These are phyloP conservation scores for Trichophyton equinum DNA, from an alignment of 2,329 filamentous ascomycete species.

Conservation along the genomic window DNA sequence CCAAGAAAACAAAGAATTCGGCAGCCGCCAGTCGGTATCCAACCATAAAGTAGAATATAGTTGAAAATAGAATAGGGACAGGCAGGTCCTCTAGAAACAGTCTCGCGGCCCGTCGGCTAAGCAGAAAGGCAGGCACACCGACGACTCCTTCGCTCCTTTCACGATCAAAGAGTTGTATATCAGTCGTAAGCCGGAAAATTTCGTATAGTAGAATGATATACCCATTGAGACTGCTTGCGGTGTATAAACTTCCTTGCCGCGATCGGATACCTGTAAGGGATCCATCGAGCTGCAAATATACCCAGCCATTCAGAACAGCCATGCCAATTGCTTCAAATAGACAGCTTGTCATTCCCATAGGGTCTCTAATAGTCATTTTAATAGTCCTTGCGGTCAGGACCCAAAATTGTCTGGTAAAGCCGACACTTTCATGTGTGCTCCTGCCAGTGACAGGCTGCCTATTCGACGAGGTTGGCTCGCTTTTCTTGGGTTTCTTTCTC, in stretches of 20 bases:
- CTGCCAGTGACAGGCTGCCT: not conserved
- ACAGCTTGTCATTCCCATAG: conserved; percentile 60
- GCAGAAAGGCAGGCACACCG: conserved; percentile 53
- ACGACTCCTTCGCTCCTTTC: conserved; percentile 63
- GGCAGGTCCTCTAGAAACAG: conserved; percentile 60
- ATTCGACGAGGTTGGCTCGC: conserved; percentile 4
- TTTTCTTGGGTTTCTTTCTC: not conserved
- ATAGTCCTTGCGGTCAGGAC: conserved; percentile 59
- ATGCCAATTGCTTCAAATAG: conserved; percentile 58
- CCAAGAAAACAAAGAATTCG: conserved; percentile 62
- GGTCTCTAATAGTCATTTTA: conserved; percentile 61
- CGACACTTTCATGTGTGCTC: conserved; percentile 34
- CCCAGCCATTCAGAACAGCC: conserved; percentile 59
- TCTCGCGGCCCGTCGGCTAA: conserved; percentile 57
- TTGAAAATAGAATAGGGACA: conserved; percentile 56
- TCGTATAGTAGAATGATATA: conserved; percentile 68
- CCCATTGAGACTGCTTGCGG: conserved; percentile 57
- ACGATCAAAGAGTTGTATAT: conserved; percentile 64
- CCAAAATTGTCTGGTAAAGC: conserved; percentile 48
- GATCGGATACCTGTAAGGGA: conserved; percentile 62
- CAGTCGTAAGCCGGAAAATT: conserved; percentile 59
- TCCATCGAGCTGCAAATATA: conserved; percentile 54
- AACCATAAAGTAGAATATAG: conserved; percentile 67
- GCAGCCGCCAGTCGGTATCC: conserved; percentile 52
- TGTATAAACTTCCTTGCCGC: conserved; percentile 60